Evolutionary conservation across 441 rosid genomes (phyloP).

Genomic region (Bruguiera hainesii): DNA sequence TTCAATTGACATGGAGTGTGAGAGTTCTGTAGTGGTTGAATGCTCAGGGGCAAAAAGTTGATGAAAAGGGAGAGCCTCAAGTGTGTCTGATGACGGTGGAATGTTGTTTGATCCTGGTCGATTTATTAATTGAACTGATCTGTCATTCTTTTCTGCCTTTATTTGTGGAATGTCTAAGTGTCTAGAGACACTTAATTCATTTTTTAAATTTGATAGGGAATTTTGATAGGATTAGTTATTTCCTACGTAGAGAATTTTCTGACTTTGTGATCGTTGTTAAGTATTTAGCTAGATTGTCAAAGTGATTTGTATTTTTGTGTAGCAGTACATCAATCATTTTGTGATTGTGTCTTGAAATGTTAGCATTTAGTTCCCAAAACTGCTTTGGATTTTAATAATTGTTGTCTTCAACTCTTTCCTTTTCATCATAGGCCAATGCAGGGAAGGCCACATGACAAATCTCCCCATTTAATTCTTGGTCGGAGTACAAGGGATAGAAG

Average conservation of each 20-base stretch:
- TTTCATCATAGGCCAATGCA: conserved; percentile 31
- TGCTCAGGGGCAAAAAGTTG: conserved; percentile 1
- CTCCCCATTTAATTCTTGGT: conserved; percentile 46
- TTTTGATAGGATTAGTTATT: not conserved
- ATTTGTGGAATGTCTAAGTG: not conserved
- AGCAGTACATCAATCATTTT: not conserved
- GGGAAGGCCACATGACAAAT: conserved; percentile 34
- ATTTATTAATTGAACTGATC: not conserved
- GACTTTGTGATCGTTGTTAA: not conserved
- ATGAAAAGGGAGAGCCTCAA: not conserved
- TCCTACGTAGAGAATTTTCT: not conserved
- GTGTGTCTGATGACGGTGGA: not conserved
- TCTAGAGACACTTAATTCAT: not conserved
- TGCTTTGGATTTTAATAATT: not conserved
- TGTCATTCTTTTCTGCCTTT: not conserved
- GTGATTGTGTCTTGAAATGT: not conserved
- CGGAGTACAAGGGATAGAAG: conserved; percentile 40
- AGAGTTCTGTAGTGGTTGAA: not conserved
- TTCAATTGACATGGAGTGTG: not conserved
- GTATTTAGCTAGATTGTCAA: not conserved
- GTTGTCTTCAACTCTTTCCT: conserved; percentile 3
- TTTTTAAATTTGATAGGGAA: not conserved
- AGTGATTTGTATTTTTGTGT: not conserved
- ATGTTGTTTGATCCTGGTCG: not conserved
- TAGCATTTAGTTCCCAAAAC: not conserved